Conservation (phyloP, 352 stramenopile species). For the Phytophthora colocasiae region DNA sequence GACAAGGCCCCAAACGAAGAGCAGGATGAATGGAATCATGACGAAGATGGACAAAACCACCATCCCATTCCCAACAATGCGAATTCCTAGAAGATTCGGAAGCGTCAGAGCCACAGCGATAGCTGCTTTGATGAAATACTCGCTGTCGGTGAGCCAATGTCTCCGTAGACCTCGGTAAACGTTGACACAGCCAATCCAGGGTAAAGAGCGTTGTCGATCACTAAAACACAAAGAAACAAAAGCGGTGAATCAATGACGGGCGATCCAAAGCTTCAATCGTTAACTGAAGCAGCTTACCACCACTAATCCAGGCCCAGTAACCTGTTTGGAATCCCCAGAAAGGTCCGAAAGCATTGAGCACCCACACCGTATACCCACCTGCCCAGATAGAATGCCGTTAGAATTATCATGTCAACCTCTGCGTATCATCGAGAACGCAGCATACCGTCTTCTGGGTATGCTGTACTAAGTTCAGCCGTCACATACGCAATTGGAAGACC, state of each 20-base stretch:
- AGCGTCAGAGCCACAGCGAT: slow-evolving; percentile 52
- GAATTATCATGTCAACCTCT: neutral
- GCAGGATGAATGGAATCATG: slow-evolving; percentile 92
- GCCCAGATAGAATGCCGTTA: neutral
- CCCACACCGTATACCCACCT: slow-evolving; percentile 90
- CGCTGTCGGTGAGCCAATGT: slow-evolving; percentile 33
- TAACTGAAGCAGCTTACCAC: slow-evolving; percentile 17
- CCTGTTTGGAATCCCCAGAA: slow-evolving; percentile 89
- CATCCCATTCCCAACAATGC: slow-evolving; percentile 86
- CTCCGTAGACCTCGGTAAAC: slow-evolving; percentile 55
- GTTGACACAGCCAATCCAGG: slow-evolving; percentile 76
- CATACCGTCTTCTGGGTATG: slow-evolving; percentile 82
- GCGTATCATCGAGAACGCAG: neutral
- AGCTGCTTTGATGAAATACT: slow-evolving; percentile 57
- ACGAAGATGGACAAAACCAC: slow-evolving; percentile 87
- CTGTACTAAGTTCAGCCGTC: slow-evolving; percentile 91
- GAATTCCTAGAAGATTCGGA: slow-evolving; percentile 68
- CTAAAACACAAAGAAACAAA: slow-evolving; percentile 20
- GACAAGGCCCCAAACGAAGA: slow-evolving; percentile 49
- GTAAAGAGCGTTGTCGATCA: slow-evolving; percentile 95
- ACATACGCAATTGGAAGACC: slow-evolving; percentile 92
- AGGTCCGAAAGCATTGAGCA: slow-evolving; percentile 91
- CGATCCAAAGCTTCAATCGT: neutral
- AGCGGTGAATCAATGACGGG: neutral
- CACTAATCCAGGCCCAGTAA: slow-evolving; percentile 87